Evolutionary conservation across 148 eudicot genomes (phyloP).

Genomic region (Drosera capensis): DNA sequence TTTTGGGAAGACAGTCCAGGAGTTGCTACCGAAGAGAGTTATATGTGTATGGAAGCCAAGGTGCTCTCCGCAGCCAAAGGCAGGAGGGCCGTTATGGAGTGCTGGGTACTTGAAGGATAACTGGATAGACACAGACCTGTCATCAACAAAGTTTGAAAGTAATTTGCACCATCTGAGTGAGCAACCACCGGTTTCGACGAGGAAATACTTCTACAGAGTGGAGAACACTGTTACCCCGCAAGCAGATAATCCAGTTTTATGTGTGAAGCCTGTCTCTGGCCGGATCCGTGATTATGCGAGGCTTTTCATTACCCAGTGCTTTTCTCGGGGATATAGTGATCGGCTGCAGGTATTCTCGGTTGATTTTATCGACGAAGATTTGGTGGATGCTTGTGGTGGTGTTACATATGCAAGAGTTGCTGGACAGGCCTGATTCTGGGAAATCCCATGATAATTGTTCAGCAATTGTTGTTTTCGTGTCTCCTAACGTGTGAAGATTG

Average conservation of each 20-base stretch:
- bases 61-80: conserved; percentile 28
- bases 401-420: conserved; percentile 54
- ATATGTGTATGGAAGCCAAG: conserved; percentile 92
- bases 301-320: conserved; percentile 52
- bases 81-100: conserved; percentile 50
- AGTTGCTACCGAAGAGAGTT: conserved; percentile 60
- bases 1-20: conserved; percentile 48
- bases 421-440: conserved; percentile 32
- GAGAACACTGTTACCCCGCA: conserved; percentile 85
- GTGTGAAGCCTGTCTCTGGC: conserved; percentile 54
- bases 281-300: conserved; percentile 56
- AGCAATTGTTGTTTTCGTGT: too few relatives aligned
- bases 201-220: conserved; percentile 67
- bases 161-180: conserved; percentile 57
- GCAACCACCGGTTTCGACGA: conserved; percentile 31
- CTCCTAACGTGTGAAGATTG: too few relatives aligned
- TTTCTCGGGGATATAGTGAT: conserved; percentile 29
- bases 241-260: conserved; percentile 60
- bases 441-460: too few relatives aligned
- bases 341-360: conserved; percentile 59
- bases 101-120: conserved; percentile 58
- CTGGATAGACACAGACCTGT: conserved; percentile 79
- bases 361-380: conserved; percentile 68
- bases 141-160: conserved; percentile 69
- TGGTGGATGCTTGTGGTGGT: conserved; percentile 75